A percentile compares a stretch with the other conserved stretches of the same genome.
Evolutionary conservation across 1,284 basidiomycete genomes (phyloP).

Genomic region (Sanghuangporus weigelae): DNA sequence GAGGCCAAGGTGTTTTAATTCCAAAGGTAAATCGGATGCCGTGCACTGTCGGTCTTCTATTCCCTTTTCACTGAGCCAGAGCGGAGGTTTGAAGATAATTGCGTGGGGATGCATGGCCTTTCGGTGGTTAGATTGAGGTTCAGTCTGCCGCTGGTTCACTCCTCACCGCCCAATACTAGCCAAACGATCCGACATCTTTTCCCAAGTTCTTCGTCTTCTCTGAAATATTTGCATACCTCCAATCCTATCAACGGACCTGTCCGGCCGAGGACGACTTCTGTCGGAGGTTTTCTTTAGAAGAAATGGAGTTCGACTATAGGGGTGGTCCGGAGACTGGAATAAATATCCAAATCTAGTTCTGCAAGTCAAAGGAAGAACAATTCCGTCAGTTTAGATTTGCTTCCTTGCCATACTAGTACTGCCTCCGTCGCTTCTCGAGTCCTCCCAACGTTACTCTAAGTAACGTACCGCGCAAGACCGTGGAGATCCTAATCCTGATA

Average conservation of each 20-base stretch:
- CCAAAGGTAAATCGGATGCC: not conserved
- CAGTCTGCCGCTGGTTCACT: no score
- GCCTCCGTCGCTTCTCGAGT: not conserved
- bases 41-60: not conserved
- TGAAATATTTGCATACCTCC: no score
- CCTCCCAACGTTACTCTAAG: not conserved
- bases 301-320: not conserved
- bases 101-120: not conserved
- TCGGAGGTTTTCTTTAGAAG: not conserved
- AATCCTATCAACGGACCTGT: not conserved
- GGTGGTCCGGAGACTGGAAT: not conserved
- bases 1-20: not conserved
- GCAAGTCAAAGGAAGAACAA: not conserved
- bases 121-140: not conserved
- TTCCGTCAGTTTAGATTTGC: not conserved
- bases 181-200: not conserved
- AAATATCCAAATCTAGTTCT: not conserved
- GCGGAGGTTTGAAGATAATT: not conserved
- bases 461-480: not conserved
- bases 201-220: not conserved
- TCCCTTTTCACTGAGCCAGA: not conserved
- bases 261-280: not conserved
- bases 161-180: not conserved
- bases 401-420: not conserved
- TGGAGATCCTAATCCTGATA: not conserved